Conservation (phyloP, 805 yeast species). For the Kazachstania africana region DNA sequence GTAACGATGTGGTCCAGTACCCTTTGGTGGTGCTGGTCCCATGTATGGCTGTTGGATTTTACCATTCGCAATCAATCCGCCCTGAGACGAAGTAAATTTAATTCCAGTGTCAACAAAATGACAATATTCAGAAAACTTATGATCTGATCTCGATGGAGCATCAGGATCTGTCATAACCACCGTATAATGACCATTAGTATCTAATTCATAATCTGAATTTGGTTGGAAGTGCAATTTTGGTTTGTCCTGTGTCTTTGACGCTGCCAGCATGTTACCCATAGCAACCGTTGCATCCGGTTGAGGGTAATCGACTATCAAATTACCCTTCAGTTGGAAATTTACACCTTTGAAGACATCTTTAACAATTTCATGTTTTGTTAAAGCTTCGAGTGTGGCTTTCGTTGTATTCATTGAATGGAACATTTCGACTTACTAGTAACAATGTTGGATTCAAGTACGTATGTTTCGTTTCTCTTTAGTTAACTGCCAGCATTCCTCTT, state of each 20-base stretch:
- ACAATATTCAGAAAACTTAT: conserved; percentile 79
- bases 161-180: conserved; percentile 85
- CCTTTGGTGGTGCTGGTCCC: conserved; percentile 88
- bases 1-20: conserved; percentile 63
- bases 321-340: neutral
- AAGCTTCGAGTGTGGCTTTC: neutral
- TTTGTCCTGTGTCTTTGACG: neutral
- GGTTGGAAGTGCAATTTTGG: neutral
- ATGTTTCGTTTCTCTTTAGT: no score
- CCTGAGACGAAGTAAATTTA: conserved; percentile 6
- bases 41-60: conserved; percentile 41
- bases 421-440: no score
- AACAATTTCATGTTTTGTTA: neutral
- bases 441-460: no score
- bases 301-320: neutral
- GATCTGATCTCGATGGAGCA: conserved; percentile 76
- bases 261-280: neutral
- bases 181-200: conserved; percentile 33
- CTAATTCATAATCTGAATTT: neutral
- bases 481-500: no score
- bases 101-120: conserved; percentile 56
- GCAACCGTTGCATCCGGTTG: neutral
- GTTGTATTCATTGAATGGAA: neutral
- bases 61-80: conserved; percentile 20
- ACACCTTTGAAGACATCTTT: neutral